Evolutionary conservation across 1,284 basidiomycete species (phyloP).

Genomic region (Xanthoconium separans): DNA sequence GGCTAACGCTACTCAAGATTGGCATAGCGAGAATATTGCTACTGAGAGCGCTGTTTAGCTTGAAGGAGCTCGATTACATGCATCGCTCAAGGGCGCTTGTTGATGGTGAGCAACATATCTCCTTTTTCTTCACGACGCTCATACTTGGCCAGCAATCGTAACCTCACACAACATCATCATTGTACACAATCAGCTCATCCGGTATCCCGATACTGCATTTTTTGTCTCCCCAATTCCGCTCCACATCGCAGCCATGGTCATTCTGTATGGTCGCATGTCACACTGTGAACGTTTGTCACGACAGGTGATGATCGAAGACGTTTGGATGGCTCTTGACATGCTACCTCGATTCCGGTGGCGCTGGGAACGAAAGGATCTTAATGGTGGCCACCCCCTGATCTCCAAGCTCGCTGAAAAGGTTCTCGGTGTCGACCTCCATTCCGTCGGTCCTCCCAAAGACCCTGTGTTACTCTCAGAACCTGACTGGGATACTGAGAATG

Average conservation of each 20-base stretch:
- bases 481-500: constrained; percentile 61
- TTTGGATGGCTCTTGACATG: constrained; percentile 82
- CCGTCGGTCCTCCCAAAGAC: constrained; percentile 54
- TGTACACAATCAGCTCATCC: constrained; percentile 75
- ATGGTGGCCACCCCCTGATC: constrained; percentile 77
- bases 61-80: constrained; percentile 61
- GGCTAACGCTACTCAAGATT: constrained; percentile 75
- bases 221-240: constrained; percentile 83
- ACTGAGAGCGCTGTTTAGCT: constrained; percentile 72
- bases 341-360: constrained; percentile 83
- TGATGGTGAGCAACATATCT: constrained; percentile 53
- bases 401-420: constrained; percentile 75
- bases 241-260: constrained; percentile 85
- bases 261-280: constrained; percentile 79
- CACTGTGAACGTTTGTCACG: constrained; percentile 63
- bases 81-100: constrained; percentile 66
- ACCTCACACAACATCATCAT: constrained; percentile 83
- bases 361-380: constrained; percentile 78
- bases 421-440: constrained; percentile 63
- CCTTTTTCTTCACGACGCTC: neutral
- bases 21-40: constrained; percentile 77
- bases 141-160: constrained; percentile 57
- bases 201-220: constrained; percentile 79
- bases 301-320: constrained; percentile 69
- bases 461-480: constrained; percentile 63